Conservation (phyloP, 257 asterid genomes). For the Haberlea rhodopensis region DNA sequence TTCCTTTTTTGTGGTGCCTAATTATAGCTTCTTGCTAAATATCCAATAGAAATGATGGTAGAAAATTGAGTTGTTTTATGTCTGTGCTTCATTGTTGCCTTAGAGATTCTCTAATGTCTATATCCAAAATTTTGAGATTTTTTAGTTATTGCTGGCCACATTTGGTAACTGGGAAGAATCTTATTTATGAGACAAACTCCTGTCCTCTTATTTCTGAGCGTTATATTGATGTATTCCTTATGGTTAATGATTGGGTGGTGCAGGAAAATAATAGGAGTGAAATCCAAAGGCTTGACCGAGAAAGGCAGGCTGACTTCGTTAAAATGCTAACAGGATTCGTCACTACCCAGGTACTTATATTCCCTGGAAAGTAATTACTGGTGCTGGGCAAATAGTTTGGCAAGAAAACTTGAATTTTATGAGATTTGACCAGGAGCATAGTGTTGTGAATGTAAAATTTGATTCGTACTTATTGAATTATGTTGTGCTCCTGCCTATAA, state of each 20-base stretch:
- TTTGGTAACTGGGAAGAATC: background rate
- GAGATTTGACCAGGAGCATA: background rate
- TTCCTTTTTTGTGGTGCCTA: conserved; percentile 9
- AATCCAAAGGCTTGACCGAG: conserved; percentile 75
- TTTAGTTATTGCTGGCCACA: background rate
- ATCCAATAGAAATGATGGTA: background rate
- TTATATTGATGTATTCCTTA: background rate
- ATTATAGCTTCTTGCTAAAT: conserved; percentile 8
- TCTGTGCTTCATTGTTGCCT: conserved; percentile 3
- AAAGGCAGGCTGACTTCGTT: conserved; percentile 66
- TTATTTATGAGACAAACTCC: background rate
- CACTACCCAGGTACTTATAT: conserved; percentile 60
- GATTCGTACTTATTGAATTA: background rate
- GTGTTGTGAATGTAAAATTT: background rate
- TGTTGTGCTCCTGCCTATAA: background rate
- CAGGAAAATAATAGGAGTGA: conserved; percentile 91
- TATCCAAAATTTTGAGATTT: background rate
- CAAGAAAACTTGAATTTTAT: background rate
- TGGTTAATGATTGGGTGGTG: conserved; percentile 24
- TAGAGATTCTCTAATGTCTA: background rate
- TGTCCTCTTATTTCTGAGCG: background rate
- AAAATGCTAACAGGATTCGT: conserved; percentile 90
- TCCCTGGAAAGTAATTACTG: conserved; percentile 7
- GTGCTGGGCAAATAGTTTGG: background rate
- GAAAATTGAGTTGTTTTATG: too few relatives aligned